Percentiles rank a stretch among this genome's conserved stretches.
Conservation (phyloP, 2,329 filamentous ascomycete genomes). For the Dryadomyces quercivorus region DNA sequence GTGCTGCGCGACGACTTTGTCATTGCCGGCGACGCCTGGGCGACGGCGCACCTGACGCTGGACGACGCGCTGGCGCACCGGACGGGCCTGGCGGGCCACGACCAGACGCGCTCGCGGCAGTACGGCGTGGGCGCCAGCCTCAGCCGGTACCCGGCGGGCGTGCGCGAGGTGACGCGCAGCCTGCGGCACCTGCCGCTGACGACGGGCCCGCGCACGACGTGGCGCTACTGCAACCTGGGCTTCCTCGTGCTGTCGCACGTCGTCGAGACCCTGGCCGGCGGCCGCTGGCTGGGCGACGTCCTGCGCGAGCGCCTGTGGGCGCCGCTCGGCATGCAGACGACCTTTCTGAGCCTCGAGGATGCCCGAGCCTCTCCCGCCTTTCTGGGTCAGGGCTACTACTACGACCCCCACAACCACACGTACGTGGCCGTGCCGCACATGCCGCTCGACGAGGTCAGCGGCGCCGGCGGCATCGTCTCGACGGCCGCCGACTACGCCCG, state of each 20-base stretch:
- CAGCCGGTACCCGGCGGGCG: constrained; percentile 16
- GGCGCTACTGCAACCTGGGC: constrained; percentile 41
- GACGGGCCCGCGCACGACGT: constrained; percentile 26
- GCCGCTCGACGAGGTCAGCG: constrained; percentile 20
- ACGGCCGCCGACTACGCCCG: constrained; percentile 36
- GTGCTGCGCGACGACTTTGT: constrained; percentile 38
- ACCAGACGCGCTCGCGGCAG: constrained; percentile 18
- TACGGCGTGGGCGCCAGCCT: constrained; percentile 13
- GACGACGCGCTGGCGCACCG: constrained; percentile 41
- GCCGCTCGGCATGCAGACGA: constrained; percentile 31
- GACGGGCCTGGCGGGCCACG: constrained; percentile 33
- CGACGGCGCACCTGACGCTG: constrained; percentile 33
- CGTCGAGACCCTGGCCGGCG: constrained; percentile 27
- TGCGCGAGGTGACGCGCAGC: constrained; percentile 24
- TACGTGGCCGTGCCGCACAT: constrained; percentile 17
- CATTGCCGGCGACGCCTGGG: constrained; percentile 24
- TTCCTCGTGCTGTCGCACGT: constrained; percentile 33
- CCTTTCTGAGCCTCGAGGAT: constrained; percentile 21
- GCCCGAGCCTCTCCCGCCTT: constrained; percentile 15
- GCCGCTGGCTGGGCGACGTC: constrained; percentile 22
- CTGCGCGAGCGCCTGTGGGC: constrained; percentile 27
- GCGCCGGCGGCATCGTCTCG: constrained; percentile 30
- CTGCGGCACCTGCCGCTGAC: constrained; percentile 30
- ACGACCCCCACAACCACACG: constrained; percentile 16
- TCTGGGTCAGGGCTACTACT: constrained; percentile 31